These are phyloP conservation scores for Solanum hybrid DNA, from an alignment of 305 asterid species.

Conservation along the genomic window DNA sequence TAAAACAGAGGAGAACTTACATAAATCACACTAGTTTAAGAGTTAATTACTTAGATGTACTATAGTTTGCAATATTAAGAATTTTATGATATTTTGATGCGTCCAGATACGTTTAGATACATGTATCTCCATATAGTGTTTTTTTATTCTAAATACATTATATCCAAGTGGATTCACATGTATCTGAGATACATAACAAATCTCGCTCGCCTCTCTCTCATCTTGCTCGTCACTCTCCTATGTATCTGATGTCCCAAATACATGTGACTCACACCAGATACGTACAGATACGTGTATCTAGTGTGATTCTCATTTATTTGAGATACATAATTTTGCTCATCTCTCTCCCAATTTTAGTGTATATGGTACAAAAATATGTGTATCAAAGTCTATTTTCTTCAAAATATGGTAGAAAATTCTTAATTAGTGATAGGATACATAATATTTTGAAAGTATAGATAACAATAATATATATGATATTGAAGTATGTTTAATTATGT, in stretches of 20 bases:
- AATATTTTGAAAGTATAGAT: too few relatives aligned
- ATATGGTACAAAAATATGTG: too few relatives aligned
- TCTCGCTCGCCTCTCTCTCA: neutral
- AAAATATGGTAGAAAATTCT: too few relatives aligned
- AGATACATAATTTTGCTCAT: neutral
- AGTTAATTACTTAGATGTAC: neutral
- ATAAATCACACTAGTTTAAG: neutral
- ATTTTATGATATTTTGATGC: neutral
- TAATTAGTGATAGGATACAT: too few relatives aligned
- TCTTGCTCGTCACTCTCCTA: neutral
- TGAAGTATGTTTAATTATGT: neutral
- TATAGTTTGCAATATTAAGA: neutral
- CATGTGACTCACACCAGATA: neutral
- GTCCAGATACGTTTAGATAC: neutral
- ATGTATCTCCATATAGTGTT: neutral
- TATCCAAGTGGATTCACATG: neutral
- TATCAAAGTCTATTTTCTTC: too few relatives aligned
- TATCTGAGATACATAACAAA: neutral
- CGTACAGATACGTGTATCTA: neutral
- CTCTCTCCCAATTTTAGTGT: too few relatives aligned
- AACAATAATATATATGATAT: too few relatives aligned
- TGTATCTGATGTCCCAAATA: neutral
- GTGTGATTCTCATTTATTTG: neutral
- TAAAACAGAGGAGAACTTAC: too few relatives aligned
- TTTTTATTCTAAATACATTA: too few relatives aligned